Percentiles rank a stretch among this genome's conserved stretches.
These are phyloP conservation scores for Gossypium australe DNA, from an alignment of 345 rosid genomes.

Conservation along the genomic window DNA sequence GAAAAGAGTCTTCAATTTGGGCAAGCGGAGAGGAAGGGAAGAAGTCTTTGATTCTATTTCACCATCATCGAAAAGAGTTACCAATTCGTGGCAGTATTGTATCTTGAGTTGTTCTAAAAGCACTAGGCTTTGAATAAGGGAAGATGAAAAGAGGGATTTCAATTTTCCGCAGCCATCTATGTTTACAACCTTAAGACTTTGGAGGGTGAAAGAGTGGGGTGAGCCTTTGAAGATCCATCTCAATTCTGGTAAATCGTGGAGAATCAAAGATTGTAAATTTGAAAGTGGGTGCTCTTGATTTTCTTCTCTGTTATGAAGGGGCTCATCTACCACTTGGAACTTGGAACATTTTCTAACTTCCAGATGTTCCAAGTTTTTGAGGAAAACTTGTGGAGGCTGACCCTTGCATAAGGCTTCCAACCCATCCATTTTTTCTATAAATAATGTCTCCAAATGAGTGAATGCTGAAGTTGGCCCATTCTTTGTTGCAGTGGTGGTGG, in stretches of 20 bases:
- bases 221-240: not conserved
- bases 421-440: accelerated
- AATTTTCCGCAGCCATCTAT: not conserved
- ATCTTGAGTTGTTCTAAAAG: not conserved
- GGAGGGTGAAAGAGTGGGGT: not conserved
- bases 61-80: not conserved
- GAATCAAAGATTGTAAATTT: not conserved
- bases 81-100: accelerated
- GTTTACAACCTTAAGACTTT: not conserved
- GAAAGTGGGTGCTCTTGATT: not conserved
- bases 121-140: not conserved
- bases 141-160: not conserved
- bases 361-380: not conserved
- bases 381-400: not conserved
- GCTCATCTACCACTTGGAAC: not conserved
- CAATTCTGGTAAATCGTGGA: not conserved
- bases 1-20: not conserved
- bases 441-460: not conserved
- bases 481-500: not conserved
- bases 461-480: not conserved
- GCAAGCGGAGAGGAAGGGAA: not conserved
- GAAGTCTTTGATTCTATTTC: not conserved
- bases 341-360: accelerated
- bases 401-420: not conserved
- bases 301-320: not conserved